phyloP scores from a whole-genome alignment of 306 rosid species.

The Pyrus betulifolia region DNA sequence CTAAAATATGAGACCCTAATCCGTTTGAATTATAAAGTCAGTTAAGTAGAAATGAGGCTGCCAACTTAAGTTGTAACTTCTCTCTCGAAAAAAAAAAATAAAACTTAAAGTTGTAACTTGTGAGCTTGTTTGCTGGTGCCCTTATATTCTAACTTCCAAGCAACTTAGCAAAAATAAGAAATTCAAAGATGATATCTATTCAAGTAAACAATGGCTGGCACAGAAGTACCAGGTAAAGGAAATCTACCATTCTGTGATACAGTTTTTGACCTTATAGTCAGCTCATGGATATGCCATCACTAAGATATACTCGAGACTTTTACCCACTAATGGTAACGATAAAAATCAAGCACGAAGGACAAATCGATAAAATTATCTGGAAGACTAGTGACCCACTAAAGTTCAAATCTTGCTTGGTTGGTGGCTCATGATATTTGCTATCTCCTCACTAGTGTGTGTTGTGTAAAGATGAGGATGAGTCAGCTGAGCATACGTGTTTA shows the following conservation, averaged over 20 bases:
- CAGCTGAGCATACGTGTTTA: not conserved
- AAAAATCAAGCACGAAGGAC: not conserved
- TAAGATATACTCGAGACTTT: not conserved
- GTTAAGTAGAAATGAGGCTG: not conserved
- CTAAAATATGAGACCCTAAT: not conserved
- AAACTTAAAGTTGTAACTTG: not conserved
- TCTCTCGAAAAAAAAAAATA: not conserved
- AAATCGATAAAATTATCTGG: not conserved
- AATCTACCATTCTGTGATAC: not conserved
- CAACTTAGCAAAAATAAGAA: not conserved
- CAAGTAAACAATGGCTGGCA: not conserved
- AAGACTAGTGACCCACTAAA: not conserved
- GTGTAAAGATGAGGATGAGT: not conserved
- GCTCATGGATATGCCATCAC: not conserved
- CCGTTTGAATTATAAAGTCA: not conserved
- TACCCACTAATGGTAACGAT: not conserved
- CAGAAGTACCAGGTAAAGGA: not conserved
- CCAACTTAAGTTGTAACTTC: not conserved
- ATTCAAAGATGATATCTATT: not conserved
- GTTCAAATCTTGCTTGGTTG: not conserved
- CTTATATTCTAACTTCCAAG: not conserved
- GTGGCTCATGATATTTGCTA: not conserved
- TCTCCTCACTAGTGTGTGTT: not conserved
- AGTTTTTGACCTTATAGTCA: not conserved
- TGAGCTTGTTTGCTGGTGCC: not conserved